These are phyloP conservation scores for Plantago ovata DNA, from an alignment of 257 asterid genomes.

Conservation along the genomic window DNA sequence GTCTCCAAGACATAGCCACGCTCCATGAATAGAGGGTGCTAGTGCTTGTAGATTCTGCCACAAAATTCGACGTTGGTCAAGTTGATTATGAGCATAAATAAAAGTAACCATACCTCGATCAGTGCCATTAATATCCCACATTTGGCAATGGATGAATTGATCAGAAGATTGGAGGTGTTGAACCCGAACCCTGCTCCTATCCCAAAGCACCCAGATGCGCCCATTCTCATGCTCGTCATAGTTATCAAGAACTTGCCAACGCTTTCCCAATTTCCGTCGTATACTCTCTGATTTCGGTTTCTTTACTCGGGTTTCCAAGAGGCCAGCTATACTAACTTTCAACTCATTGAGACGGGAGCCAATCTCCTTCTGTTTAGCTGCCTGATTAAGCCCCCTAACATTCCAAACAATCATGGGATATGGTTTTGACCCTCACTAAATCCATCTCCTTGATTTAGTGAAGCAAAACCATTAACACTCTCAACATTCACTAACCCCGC, in stretches of 20 bases:
- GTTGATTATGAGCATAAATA: not conserved
- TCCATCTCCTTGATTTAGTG: too few relatives aligned
- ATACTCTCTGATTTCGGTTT: not conserved
- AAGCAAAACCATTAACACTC: too few relatives aligned
- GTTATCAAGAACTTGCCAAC: not conserved
- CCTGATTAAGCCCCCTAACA: not conserved
- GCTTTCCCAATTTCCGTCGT: not conserved
- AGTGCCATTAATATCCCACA: not conserved
- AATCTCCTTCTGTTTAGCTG: not conserved
- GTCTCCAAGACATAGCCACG: not conserved
- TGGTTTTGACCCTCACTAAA: too few relatives aligned
- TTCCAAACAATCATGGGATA: not conserved
- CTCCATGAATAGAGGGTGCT: rapidly evolving
- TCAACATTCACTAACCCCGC: too few relatives aligned
- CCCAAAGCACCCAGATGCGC: not conserved
- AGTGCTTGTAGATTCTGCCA: not conserved
- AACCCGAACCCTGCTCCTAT: not conserved
- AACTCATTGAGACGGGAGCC: not conserved
- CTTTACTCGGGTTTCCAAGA: not conserved
- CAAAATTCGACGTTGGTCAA: not conserved
- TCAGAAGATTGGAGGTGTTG: not conserved
- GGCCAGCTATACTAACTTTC: not conserved
- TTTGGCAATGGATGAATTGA: too few relatives aligned
- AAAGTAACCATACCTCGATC: not conserved
- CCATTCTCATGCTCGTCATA: not conserved